Base-by-base conservation (phyloP, 1,284 basidiomycete genomes). In the Pyrrhoderma noxium region DNA sequence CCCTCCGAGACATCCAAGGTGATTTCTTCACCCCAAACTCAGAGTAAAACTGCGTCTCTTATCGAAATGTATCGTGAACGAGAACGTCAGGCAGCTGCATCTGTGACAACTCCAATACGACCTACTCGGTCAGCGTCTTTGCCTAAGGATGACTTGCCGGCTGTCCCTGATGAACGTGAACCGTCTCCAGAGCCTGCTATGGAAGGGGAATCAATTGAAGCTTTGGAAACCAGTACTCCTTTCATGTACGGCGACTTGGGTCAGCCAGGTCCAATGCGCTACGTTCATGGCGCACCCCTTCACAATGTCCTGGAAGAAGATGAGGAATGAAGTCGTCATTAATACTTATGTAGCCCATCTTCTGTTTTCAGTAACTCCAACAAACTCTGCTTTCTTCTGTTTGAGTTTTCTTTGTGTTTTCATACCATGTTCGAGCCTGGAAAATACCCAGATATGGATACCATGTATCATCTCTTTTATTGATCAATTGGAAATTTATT, bases 271-370 rank as follows among this genome's bases (percentile, higher is more conserved):
- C 89, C 89, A 4, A 77, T 70, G 36, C 77, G 89, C 47, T 93
- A 93, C 62, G 69, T 88, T 31, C 90, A 93, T 62, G 91, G 91
- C 34, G 87, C 87, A 22, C 90, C 91, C 22, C 70, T 93, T 60
- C 86, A 92, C 56, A 91, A 91, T 59, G 88, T 91, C 27, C 25
- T 87, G 46, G 89, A 91, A 63, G 88, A 89, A 37, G 65, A 63
- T 60, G 79, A 82, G 53, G 86, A 89, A 18, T 34, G 3, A 34
- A 19, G 18, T 16, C 21, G 37, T 27, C 39, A 25, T 7, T 18
- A 8, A 9, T 43, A 18, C 13, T 22, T 7, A 14, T 37, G 18
- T 34, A 8, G 27, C 36, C 3, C 18, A 8, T 11, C 11, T 31
- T 11, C 27, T 4, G 11, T 35, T 16, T 18, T 47, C 11, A 11